Evolutionary conservation across 2,329 filamentous ascomycete genomes (phyloP).

Genomic region (Colletotrichum lupini): DNA sequence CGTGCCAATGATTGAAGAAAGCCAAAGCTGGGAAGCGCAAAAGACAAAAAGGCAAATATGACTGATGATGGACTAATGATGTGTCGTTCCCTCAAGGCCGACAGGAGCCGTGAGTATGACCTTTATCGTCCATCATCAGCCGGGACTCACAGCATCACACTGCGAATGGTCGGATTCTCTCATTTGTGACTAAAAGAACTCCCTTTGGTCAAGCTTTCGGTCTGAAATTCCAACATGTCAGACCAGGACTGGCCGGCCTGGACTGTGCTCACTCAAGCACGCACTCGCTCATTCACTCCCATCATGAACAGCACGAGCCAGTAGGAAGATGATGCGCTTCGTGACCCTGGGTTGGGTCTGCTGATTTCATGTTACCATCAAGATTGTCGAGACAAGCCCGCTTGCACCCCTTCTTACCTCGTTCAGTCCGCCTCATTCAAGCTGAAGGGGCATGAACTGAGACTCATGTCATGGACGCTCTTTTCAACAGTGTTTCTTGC

Average conservation of each 20-base stretch:
- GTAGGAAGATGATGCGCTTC: neutral
- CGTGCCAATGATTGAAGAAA: neutral
- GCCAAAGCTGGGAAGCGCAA: neutral
- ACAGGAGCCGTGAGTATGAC: slow-evolving; percentile 10
- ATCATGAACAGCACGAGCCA: neutral
- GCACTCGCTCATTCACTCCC: neutral
- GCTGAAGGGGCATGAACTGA: neutral
- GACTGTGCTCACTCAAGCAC: neutral
- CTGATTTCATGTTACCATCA: neutral
- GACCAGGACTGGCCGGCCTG: slow-evolving; percentile 2
- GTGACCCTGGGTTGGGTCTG: neutral
- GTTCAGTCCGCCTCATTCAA: neutral
- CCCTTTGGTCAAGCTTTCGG: slow-evolving; percentile 1
- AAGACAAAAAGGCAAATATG: slow-evolving; percentile 1
- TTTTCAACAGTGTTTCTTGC: neutral
- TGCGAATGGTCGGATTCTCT: slow-evolving; percentile 4
- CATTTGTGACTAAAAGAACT: slow-evolving; percentile 25
- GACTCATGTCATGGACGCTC: neutral
- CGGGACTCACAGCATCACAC: neutral
- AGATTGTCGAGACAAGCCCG: neutral
- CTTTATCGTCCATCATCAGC: neutral
- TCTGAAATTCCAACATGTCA: neutral
- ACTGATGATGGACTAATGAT: slow-evolving; percentile 32
- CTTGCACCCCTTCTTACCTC: slow-evolving; percentile 14
- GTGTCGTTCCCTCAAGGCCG: neutral